Conservation (phyloP, 805 yeast genomes). For the Ogataea paraovalis region DNA sequence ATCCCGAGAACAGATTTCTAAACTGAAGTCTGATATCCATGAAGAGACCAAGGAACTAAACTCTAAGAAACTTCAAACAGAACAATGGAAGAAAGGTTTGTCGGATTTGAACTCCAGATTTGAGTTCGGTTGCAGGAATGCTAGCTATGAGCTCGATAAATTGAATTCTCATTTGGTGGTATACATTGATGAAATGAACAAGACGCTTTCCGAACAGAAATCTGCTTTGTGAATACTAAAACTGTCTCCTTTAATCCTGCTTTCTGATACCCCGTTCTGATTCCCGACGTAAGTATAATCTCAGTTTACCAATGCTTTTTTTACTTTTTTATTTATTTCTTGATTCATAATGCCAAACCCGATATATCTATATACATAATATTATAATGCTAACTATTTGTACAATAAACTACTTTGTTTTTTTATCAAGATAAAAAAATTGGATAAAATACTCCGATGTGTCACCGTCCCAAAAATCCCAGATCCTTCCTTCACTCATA, state of each 20-base stretch:
- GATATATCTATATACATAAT: background rate
- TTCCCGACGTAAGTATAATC: background rate
- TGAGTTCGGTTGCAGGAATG: conserved; percentile 50
- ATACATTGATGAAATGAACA: conserved; percentile 50
- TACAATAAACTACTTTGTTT: background rate
- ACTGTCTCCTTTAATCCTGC: background rate
- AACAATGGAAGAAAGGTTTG: conserved; percentile 26
- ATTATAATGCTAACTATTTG: background rate
- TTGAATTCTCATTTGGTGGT: conserved; percentile 51
- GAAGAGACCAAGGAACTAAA: conserved; percentile 46
- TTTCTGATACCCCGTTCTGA: conserved; percentile 9
- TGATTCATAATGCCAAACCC: background rate
- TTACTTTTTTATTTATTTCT: background rate
- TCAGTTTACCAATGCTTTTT: background rate
- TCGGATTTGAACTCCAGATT: conserved; percentile 32
- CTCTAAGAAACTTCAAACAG: conserved; percentile 41
- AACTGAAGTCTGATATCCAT: conserved; percentile 45
- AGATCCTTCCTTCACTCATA: conserved; percentile 39
- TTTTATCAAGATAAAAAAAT: conserved; percentile 42
- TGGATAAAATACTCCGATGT: conserved; percentile 67
- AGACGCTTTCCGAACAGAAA: conserved; percentile 20
- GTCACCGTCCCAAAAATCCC: conserved; percentile 76
- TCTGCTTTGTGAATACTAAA: background rate
- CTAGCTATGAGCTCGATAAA: conserved; percentile 50
- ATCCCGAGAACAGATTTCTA: conserved; percentile 43